Evolutionary conservation across 148 eudicot species (phyloP), one percentile per base, ranked within the genome.

Genomic region (Vaccinium corymbosum): DNA sequence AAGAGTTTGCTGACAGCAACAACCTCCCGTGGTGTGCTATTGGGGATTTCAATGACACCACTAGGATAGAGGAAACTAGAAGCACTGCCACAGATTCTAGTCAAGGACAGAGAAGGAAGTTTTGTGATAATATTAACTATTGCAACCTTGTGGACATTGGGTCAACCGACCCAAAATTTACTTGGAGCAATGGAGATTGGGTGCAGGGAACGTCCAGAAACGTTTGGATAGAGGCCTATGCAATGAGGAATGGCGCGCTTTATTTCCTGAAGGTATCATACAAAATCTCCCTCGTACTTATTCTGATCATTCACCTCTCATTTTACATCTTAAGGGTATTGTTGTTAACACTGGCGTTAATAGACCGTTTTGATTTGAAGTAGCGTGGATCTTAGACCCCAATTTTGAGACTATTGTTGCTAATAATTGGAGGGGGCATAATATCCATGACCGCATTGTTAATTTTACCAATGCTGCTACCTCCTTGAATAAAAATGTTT

Each of bases 101-200:
- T n/a, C 32, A 29, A 0, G 32, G 32, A 0, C 22, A 19, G 1
- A 19, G 64, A 6, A 19, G 22, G 0, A 59, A 19, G 4, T 59
- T 59, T 0, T 1, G 7, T 0, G 9, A 6, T 0, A 6, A 59
- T 1, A 17, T 59, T 2, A 19, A 59, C 0, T 1, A 19, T 0
- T 59, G 64, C 1, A 0, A 19, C 0, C 9, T 59, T 2, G 3
- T 59, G 0, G 64, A 59, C 0, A 1, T 59, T 1, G 64, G 64
- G 1, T 19, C 7, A 1, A 6, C 7, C 0, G 10, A 22, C 1
- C 19, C 64, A 1, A 19, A 19, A 1, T 59, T 13, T 2, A 59
- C 64, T 5, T 59, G 64, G 64, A 59, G 22, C 0, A 59, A 59
- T 59, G 64, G 64, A 19, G 64, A 0, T 0, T 1, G 0, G 64